Base-by-base conservation (phyloP, 306 rosid genomes). In the Pterocarpus macrocarpus region DNA sequence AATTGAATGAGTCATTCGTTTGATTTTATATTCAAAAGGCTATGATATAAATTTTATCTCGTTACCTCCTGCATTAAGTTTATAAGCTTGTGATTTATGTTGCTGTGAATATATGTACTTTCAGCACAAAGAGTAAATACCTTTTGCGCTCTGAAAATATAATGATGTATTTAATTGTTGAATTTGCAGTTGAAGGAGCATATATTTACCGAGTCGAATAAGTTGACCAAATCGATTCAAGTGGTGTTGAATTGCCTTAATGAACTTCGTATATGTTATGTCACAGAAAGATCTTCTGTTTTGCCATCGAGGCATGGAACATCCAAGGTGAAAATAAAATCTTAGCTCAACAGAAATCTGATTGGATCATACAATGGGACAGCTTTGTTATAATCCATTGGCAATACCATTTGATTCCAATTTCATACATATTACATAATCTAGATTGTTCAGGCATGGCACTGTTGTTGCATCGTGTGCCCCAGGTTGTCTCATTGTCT, bases 231-330 rank as follows among this genome's bases (percentile, higher is more conserved):
- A 77, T 92, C 98, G 34, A 90, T 94, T 89, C 94, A 94, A 90
- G 94, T 94, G 69, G 80, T 89, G 84, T 83, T 94, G 86, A 90
- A 85, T 82, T 88, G 95, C 80, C 94, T 94, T 8, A 94, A 94
- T 90, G 98, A 92, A 86, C 95, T 94, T 75, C 91, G 98, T 2
- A 81, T 94, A 34, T 86, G 87, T 86, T 84, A 87, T 81, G 92
- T 94, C 75, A 77, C 66, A 88, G 91, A 88, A 66, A 87, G 81
- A 84, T 89, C 88, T 59, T 82, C 87, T 41, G 64, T 56, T 56
- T 80, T 69, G 65, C 80, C 85, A 5, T 69, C 69, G 4, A 91
- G 69, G 84, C 86, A 34, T 69, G 98, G 90, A 81, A 73, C 28
- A 44, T 81, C 90, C 75, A 94, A 92, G 97, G 98, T 91, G 64